Conservation (phyloP, 148 eudicot species). For the Rhododendron ovatum region DNA sequence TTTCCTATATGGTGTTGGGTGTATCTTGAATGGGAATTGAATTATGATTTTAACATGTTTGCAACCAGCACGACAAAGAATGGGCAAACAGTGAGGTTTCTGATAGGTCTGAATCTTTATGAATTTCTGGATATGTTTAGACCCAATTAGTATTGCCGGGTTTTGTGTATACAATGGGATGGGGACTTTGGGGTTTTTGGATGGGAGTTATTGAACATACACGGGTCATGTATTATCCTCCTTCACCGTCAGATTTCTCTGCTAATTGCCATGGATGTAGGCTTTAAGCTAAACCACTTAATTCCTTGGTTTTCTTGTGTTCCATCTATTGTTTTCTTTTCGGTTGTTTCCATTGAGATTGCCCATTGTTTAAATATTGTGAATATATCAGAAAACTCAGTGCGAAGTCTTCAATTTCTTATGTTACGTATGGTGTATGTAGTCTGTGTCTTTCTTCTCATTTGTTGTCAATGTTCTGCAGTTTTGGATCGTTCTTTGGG, state of each 20-base stretch:
- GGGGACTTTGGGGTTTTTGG: background rate
- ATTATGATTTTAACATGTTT: background rate
- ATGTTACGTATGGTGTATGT: background rate
- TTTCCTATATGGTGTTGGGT: background rate
- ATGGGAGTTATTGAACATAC: background rate
- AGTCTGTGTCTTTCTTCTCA: background rate
- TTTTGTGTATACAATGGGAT: background rate
- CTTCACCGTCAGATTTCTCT: background rate
- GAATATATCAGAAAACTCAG: background rate
- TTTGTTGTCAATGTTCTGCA: constrained; percentile 30
- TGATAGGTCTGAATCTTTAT: background rate
- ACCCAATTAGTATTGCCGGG: background rate
- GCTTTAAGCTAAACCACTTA: background rate
- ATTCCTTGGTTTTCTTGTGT: background rate
- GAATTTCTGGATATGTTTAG: background rate
- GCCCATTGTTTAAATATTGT: too few species aligned
- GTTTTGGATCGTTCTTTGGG: constrained; percentile 91
- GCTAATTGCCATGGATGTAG: background rate
- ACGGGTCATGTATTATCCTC: background rate
- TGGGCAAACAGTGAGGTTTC: background rate
- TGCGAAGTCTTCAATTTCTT: background rate
- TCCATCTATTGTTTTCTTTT: background rate
- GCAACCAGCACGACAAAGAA: background rate
- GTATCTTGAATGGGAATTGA: background rate
- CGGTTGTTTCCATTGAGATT: background rate